Evolutionary conservation across 1,284 basidiomycete genomes (phyloP).

Genomic region (Wolfiporia cocos): DNA sequence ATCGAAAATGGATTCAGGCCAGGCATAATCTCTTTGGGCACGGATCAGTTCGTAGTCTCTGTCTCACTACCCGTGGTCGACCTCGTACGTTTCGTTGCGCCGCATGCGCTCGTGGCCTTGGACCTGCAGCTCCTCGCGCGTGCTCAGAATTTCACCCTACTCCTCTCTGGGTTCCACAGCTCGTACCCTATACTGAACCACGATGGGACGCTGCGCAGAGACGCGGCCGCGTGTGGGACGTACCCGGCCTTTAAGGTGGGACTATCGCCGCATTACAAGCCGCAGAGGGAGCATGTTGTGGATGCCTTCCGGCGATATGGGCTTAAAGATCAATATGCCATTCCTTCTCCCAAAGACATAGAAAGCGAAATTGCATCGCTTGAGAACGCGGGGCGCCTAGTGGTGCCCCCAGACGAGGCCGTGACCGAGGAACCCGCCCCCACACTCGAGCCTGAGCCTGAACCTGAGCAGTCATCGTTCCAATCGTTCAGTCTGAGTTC

Average conservation of each 20-base stretch:
- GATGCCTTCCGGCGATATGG: constrained; percentile 43
- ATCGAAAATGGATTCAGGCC: constrained; percentile 47
- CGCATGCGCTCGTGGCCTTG: constrained; percentile 57
- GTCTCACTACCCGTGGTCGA: constrained; percentile 46
- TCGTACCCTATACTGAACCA: constrained; percentile 41
- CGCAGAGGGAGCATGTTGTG: constrained; percentile 37
- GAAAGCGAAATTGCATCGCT: no score
- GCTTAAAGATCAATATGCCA: constrained; percentile 23
- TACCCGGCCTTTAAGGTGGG: constrained; percentile 49
- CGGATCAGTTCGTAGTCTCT: constrained; percentile 43
- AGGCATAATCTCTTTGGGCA: constrained; percentile 41
- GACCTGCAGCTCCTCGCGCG: constrained; percentile 48
- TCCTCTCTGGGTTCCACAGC: constrained; percentile 47
- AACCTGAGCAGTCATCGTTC: constrained; percentile 25
- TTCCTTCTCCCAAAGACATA: not conserved
- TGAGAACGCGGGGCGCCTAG: no score
- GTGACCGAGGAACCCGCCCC: no score
- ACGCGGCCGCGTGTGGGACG: constrained; percentile 26
- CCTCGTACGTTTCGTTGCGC: constrained; percentile 41
- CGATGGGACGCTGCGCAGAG: constrained; percentile 31
- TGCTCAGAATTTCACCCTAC: constrained; percentile 47
- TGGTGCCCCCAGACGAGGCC: no score
- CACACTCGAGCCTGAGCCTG: not conserved
- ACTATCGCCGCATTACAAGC: constrained; percentile 49
- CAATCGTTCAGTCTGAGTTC: constrained; percentile 52